Evolutionary conservation across 2,329 filamentous ascomycete genomes (phyloP).

Genomic region (Cytospora schulzeri): DNA sequence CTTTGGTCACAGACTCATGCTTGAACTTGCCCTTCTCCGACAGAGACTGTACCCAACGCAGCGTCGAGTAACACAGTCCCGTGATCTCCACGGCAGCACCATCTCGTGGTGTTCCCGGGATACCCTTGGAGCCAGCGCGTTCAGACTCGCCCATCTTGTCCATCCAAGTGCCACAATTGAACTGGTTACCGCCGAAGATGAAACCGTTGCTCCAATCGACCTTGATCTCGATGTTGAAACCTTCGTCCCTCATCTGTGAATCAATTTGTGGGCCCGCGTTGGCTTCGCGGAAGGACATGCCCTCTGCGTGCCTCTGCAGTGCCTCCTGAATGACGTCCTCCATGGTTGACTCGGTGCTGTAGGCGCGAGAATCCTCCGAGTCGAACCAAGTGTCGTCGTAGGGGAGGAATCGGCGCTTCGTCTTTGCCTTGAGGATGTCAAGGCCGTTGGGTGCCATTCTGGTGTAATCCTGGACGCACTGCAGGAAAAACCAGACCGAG

Average conservation of each 20-base stretch:
- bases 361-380: conserved; percentile 78
- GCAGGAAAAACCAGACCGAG: conserved; percentile 96
- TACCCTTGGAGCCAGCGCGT: conserved; percentile 85
- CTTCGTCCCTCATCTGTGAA: conserved; percentile 87
- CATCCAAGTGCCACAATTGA: conserved; percentile 99
- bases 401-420: conserved; percentile 84
- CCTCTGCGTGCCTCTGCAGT: conserved; percentile 85
- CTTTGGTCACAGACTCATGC: conserved; percentile 70
- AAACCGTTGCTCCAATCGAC: conserved; percentile 92
- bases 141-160: conserved; percentile 99
- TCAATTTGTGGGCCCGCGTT: conserved; percentile 90
- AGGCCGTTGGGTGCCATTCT: conserved; percentile 78
- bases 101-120: conserved; percentile 95
- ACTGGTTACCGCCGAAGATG: conserved; percentile 90
- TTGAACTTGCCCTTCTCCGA: conserved; percentile 69
- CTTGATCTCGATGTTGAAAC: conserved; percentile 88
- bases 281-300: conserved; percentile 90
- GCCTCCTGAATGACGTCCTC: conserved; percentile 92
- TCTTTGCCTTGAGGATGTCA: conserved; percentile 72
- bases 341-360: conserved; percentile 80
- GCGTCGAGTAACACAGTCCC: conserved; percentile 85
- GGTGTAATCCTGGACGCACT: conserved; percentile 92
- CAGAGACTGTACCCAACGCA: conserved; percentile 76
- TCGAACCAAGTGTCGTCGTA: conserved; percentile 96
- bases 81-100: conserved; percentile 95